Conservation (phyloP, 805 yeast species). For the Candida berthetii region DNA sequence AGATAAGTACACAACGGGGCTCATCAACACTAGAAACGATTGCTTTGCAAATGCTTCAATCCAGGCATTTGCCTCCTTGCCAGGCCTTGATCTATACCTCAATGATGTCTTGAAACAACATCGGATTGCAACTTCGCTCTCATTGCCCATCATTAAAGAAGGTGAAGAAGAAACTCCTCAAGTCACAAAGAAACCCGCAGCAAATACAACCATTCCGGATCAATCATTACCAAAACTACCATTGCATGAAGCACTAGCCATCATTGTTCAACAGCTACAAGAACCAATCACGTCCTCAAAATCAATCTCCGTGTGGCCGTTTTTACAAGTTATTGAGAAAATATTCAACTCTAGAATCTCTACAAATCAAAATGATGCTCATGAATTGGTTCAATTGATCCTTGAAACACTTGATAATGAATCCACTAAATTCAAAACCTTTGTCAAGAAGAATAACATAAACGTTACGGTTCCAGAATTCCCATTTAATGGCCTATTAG, state of each 20-base stretch:
- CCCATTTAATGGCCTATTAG: constrained; percentile 66
- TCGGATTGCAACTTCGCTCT: constrained; percentile 4
- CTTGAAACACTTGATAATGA: constrained; percentile 76
- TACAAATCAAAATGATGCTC: constrained; percentile 89
- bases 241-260: constrained; percentile 52
- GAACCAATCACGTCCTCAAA: constrained; percentile 48
- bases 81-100: constrained; percentile 52
- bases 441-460: constrained; percentile 13
- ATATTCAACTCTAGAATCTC: constrained; percentile 73
- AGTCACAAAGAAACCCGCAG: too few species aligned
- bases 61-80: constrained; percentile 68
- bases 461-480: constrained; percentile 44
- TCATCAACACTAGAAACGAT: constrained; percentile 76
- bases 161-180: constrained; percentile 10
- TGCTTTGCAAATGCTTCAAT: constrained; percentile 89
- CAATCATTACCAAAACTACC: constrained; percentile 34
- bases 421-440: constrained; percentile 33
- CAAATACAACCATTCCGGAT: too few species aligned
- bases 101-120: constrained; percentile 25
- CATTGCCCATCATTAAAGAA: constrained; percentile 2
- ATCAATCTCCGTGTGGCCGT: constrained; percentile 71
- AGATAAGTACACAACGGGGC: constrained; percentile 75
- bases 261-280: constrained; percentile 50
- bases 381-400: constrained; percentile 78
- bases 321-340: constrained; percentile 64